Conservation (phyloP, 2,329 filamentous ascomycete species). For the Ceratocystis variospora region DNA sequence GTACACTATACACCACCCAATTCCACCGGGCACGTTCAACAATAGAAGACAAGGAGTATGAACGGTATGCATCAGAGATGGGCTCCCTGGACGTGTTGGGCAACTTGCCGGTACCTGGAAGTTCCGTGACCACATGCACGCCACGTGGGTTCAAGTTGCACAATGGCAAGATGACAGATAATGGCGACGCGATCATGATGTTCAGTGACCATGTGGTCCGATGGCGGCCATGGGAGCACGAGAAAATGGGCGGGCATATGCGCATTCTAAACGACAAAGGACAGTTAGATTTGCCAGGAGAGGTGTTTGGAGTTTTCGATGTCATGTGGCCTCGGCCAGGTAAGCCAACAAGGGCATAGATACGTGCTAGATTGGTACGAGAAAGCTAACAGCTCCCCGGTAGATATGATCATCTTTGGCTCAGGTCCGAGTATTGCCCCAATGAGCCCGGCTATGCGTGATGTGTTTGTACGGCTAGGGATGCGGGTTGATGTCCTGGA, state of each 20-base stretch:
- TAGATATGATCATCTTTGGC: constrained; percentile 81
- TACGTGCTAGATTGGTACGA: background rate
- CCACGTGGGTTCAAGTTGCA: constrained; percentile 75
- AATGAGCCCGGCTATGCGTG: constrained; percentile 59
- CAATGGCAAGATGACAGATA: constrained; percentile 57
- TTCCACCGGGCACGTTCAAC: background rate
- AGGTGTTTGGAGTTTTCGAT: constrained; percentile 61
- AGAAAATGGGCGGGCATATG: constrained; percentile 24
- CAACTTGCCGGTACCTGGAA: constrained; percentile 61
- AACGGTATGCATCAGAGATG: constrained; percentile 14
- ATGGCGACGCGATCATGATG: constrained; percentile 60
- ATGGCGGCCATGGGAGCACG: constrained; percentile 69
- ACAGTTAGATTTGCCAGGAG: constrained; percentile 61
- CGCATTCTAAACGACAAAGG: constrained; percentile 59
- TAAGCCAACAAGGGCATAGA: constrained; percentile 31
- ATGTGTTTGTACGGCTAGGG: constrained; percentile 60
- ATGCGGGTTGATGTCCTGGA: constrained; percentile 81
- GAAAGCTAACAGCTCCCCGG: background rate
- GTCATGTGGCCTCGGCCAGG: constrained; percentile 80
- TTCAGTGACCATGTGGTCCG: constrained; percentile 76
- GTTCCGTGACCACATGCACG: constrained; percentile 69
- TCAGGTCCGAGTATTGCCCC: constrained; percentile 64
- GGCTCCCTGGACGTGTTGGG: constrained; percentile 58
- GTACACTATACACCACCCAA: background rate
- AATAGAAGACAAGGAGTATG: background rate